Evolutionary conservation across 495 filamentous ascomycete genomes (phyloP).

Genomic region (Penicillium lividum): DNA sequence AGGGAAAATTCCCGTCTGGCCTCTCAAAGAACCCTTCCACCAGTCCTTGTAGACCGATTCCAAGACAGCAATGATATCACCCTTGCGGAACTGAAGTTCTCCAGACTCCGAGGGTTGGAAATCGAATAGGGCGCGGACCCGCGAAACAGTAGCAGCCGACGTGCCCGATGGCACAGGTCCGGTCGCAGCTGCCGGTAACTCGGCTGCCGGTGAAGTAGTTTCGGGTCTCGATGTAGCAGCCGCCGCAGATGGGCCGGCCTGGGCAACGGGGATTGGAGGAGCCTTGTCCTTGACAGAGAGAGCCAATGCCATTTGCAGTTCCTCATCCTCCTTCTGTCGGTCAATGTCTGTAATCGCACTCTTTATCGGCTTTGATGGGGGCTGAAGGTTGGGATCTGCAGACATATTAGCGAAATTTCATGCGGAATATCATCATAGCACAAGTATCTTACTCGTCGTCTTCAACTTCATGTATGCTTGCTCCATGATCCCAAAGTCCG

Average conservation of each 20-base stretch:
- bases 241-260: constrained; percentile 28
- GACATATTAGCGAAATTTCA: constrained; percentile 5
- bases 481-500: constrained; percentile 96
- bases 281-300: constrained; percentile 84
- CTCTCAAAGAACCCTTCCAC: constrained; percentile 95
- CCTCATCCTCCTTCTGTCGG: constrained; percentile 94
- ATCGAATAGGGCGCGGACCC: constrained; percentile 91
- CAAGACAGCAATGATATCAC: constrained; percentile 94
- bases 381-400: constrained; percentile 84
- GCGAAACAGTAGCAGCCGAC: constrained; percentile 95
- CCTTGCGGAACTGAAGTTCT: constrained; percentile 94
- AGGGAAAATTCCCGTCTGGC: constrained; percentile 96
- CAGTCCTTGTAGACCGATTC: constrained; percentile 99
- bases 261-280: constrained; percentile 21
- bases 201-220: constrained; percentile 40
- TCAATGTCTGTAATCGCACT: constrained; percentile 85
- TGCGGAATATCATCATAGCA: neutral
- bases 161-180: constrained; percentile 66
- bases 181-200: constrained; percentile 42
- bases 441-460: constrained; percentile 57
- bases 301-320: constrained; percentile 92
- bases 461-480: constrained; percentile 91
- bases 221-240: constrained; percentile 21
- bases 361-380: constrained; percentile 91
- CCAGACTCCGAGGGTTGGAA: constrained; percentile 92